Percentiles rank a stretch among this genome's conserved stretches.
phyloP scores from a whole-genome alignment of 768 basidiomycete genomes.

The Pleurotus eryngii region DNA sequence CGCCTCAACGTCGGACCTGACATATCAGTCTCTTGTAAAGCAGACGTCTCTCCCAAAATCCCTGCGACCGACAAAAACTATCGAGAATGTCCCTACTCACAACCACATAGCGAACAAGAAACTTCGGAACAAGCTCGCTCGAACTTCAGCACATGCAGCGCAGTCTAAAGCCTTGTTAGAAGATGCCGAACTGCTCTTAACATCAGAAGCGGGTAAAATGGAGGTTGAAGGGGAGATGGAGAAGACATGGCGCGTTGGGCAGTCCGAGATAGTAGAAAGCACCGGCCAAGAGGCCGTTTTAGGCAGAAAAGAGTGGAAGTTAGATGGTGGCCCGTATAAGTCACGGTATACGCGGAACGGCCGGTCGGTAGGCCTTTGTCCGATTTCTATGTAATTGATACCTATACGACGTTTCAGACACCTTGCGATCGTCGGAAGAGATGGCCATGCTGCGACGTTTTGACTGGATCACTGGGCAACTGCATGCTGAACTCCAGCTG shows the following conservation, averaged over 20 bases:
- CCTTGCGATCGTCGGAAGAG: slow-evolving; percentile 77
- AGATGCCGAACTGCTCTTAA: slow-evolving; percentile 70
- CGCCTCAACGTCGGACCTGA: slow-evolving; percentile 38
- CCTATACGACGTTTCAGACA: slow-evolving; percentile 45
- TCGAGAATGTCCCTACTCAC: slow-evolving; percentile 46
- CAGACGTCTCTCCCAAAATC: slow-evolving; percentile 69
- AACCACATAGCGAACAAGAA: slow-evolving; percentile 71
- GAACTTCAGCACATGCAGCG: slow-evolving; percentile 59
- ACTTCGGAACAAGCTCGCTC: slow-evolving; percentile 64
- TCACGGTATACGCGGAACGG: slow-evolving; percentile 90
- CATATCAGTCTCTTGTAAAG: slow-evolving; percentile 51
- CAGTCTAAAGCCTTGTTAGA: slow-evolving; percentile 58
- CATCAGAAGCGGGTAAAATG: slow-evolving; percentile 69
- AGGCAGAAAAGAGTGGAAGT: slow-evolving; percentile 72
- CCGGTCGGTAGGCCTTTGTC: slow-evolving; percentile 45
- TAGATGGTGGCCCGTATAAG: slow-evolving; percentile 85
- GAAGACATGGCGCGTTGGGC: slow-evolving; percentile 83
- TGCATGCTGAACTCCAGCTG: slow-evolving; percentile 86
- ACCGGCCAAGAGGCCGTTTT: slow-evolving; percentile 73
- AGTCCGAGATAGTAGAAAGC: slow-evolving; percentile 67
- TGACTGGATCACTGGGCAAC: slow-evolving; percentile 84
- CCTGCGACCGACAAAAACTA: slow-evolving; percentile 47
- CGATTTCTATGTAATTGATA: neutral
- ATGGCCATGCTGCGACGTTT: slow-evolving; percentile 92
- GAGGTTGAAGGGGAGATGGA: slow-evolving; percentile 80